Base-by-base conservation (phyloP, 106 monocot species). In the Gastrodia elata region DNA sequence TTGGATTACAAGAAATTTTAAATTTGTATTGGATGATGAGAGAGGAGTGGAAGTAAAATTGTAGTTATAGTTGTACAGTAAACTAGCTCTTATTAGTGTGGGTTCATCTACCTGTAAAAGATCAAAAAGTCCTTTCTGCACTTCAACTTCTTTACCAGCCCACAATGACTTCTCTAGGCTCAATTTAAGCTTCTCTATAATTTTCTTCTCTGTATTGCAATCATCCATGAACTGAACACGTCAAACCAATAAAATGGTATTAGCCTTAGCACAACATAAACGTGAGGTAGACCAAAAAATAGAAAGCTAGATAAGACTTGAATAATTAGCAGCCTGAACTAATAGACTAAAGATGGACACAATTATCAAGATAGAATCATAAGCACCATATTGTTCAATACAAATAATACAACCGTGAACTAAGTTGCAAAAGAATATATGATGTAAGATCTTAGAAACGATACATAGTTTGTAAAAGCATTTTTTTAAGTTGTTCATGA, bases 131-230 rank as follows among this genome's bases (percentile, higher is more conserved):
- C 76, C 85, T 59, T 73, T 69, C 16, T 59, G 81, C 49, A 92
- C 83, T 40, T 85, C 79, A 38, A 82, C 79, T 72, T 80, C 89
- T 73, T 84, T 87, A 26, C 84, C 85, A 37, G 42, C 64, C 95
- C 92, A 95, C 20, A 92, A 71, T 68, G 87, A 84, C 56, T 79
- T 95, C 36, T 89, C 95, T 41, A 84, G 37, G 79, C 82, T 56
- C 18, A 76, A 68, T 20, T 69, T 79, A 30, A 92, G 80, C 75
- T 89, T 92, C 6, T 78, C 80, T 38, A 89, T 82, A 75, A 89
- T 87, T 73, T 95, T 95, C 74, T 92, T 95, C 83, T 95, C 95
- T 56, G 92, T 92, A 64, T 92, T 87, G 79, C 92, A 95, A 6
- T 92, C 92, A 25, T 92, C 89, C 82, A 87, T 95, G 74, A 95